phyloP scores from a whole-genome alignment of 202 grass and related monocot genomes.

The Alloteropsis angusta region DNA sequence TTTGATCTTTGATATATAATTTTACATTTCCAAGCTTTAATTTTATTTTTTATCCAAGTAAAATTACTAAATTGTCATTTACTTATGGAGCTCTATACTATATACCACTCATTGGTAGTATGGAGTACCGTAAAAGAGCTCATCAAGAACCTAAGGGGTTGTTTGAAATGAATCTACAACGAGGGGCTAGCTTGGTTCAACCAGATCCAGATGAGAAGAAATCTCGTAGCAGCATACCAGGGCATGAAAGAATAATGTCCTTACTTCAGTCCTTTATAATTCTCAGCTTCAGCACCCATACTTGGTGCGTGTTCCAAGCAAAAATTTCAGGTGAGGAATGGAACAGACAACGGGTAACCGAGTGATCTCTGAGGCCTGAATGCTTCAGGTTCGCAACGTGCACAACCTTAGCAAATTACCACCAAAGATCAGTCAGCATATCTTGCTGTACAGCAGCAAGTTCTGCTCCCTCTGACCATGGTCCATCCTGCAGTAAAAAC shows the following conservation, averaged over 20 bases:
- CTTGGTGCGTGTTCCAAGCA: neutral
- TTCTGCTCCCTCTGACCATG: neutral
- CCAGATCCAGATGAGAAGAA: neutral
- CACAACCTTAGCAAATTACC: too few species aligned
- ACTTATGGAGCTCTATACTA: too few species aligned
- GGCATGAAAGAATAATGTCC: neutral
- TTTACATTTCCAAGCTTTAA: too few species aligned
- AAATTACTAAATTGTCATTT: too few species aligned
- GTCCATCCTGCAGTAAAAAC: too few species aligned
- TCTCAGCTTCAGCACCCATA: neutral
- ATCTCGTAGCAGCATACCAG: neutral
- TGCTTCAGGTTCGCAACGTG: neutral
- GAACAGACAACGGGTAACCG: neutral
- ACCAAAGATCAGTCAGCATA: neutral
- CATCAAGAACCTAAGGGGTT: neutral
- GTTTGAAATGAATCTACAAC: neutral
- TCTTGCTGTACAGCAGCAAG: neutral
- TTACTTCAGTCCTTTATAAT: neutral
- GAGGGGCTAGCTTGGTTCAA: neutral
- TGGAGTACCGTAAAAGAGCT: too few species aligned
- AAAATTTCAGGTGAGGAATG: neutral
- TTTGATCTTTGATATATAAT: too few species aligned
- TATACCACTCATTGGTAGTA: too few species aligned
- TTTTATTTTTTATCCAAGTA: too few species aligned
- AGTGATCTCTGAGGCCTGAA: neutral